Evolutionary conservation across 2,329 filamentous ascomycete species (phyloP), one percentile per base, ranked within the genome.

Genomic region (Aspergillus sp.): DNA sequence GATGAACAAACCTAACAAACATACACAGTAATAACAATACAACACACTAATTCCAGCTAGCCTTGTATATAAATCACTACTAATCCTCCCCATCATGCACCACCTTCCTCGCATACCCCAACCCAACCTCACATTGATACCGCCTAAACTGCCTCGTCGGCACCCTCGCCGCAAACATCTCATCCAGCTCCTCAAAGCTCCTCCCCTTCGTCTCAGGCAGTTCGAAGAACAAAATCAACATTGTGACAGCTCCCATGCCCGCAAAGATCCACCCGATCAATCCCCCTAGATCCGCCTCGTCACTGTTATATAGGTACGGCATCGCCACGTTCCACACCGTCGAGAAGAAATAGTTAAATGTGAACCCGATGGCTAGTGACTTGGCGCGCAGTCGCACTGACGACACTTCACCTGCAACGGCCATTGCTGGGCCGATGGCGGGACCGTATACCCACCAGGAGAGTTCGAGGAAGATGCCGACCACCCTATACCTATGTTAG

Each of bases 151-250:
- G 53, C 27, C 58, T 54, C 2, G 62, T 59, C 4, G 58, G 55
- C n/a, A 62, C 50, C 11, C 41, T 21, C 3, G 55, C 56, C 1
- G 55, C 50, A 50, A 65, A 64, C 64, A 64, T 62, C 5, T 64
- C 62, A 54, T 65, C 62, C 15, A 64, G 27, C 51, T 66, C 62
- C 36, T 64, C 64, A 13, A 64, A 65, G 0, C 57, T 58, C 13
- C 64, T 53, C 2, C 58, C 58, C 51, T 60, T 58, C 0, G 49
- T 44, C 53, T 62, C 60, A 2, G 60, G 60, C 13, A 62, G 11
- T 19, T 62, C 53, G 5, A 57, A 32, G 17, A 47, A 48, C n/a
- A 58, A 8, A 13, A 52, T 23, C 38, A 54, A 6, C 38, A 48
- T 17, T 6, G 23, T 41, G 2, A 58, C 47, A 7, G 47, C 53